These are phyloP conservation scores for Alternaria sp. DNA, from an alignment of 2,329 filamentous ascomycete species.

Conservation along the genomic window DNA sequence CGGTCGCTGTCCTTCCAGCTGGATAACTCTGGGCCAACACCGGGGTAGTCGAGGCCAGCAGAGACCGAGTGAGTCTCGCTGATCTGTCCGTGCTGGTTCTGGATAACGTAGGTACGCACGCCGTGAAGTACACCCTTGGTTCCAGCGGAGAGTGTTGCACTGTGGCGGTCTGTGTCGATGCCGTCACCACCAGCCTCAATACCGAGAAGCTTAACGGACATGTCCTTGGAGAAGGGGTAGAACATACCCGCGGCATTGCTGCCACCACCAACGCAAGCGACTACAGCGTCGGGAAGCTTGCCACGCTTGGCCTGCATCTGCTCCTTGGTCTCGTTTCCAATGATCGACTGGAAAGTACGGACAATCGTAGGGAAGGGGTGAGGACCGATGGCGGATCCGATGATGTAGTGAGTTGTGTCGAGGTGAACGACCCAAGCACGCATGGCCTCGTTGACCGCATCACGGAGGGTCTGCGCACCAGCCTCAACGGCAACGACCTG, in stretches of 20 bases:
- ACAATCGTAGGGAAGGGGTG: constrained; percentile 98
- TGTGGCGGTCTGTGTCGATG: constrained; percentile 82
- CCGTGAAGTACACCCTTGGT: constrained; percentile 94
- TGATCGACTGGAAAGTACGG: constrained; percentile 95
- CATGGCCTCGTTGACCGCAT: constrained; percentile 90
- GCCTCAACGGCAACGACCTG: constrained; percentile 92
- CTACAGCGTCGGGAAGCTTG: constrained; percentile 92
- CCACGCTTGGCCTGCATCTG: constrained; percentile 86
- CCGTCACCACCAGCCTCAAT: constrained; percentile 97
- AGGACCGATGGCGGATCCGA: constrained; percentile 95
- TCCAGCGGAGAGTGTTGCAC: constrained; percentile 84
- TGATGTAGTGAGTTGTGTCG: constrained; percentile 96
- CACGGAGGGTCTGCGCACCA: constrained; percentile 70
- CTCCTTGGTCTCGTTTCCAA: constrained; percentile 90
- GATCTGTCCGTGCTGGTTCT: constrained; percentile 92
- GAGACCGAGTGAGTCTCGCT: constrained; percentile 95
- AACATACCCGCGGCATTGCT: constrained; percentile 98
- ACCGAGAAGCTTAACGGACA: constrained; percentile 83
- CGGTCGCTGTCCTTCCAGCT: constrained; percentile 90
- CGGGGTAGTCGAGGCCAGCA: constrained; percentile 94
- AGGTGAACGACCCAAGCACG: constrained; percentile 93
- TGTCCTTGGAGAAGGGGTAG: constrained; percentile 89
- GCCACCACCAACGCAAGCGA: constrained; percentile 94
- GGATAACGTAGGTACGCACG: constrained; percentile 92
- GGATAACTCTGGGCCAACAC: constrained; percentile 90